A percentile compares a stretch with the other conserved stretches of the same genome.
phyloP scores from a whole-genome alignment of 352 stramenopile genomes.

The Phytophthora hybrid region DNA sequence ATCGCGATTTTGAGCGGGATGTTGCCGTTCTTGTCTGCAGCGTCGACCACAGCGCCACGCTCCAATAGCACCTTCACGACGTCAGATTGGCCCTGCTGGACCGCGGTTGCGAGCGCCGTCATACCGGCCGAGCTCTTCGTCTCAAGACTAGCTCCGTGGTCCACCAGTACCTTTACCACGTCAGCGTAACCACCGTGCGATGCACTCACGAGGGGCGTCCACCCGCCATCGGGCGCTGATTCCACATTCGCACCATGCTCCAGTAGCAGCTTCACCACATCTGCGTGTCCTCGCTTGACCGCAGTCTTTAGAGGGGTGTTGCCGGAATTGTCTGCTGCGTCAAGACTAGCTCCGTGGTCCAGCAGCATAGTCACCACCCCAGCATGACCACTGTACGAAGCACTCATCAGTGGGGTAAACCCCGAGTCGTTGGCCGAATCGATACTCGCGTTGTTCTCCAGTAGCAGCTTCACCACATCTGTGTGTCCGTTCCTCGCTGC shows the following conservation, averaged over 20 bases:
- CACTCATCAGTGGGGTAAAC: neutral
- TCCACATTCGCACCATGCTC: neutral
- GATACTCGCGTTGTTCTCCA: neutral
- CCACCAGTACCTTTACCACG: slow-evolving; percentile 6
- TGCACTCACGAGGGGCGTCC: neutral
- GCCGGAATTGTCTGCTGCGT: neutral
- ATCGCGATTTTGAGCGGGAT: slow-evolving; percentile 14
- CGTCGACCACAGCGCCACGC: neutral
- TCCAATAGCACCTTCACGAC: slow-evolving; percentile 4
- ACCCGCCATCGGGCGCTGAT: neutral
- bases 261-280: neutral
- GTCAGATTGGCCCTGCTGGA: neutral
- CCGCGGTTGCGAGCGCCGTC: slow-evolving; percentile 4
- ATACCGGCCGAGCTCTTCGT: slow-evolving; percentile 1
- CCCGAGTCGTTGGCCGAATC: neutral
- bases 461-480: slow-evolving; percentile 10
- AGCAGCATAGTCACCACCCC: neutral
- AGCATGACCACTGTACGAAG: neutral
- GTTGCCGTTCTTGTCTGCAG: neutral
- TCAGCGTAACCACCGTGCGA: slow-evolving; percentile 2
- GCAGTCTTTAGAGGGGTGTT: neutral
- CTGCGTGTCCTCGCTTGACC: neutral
- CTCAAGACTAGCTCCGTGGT: slow-evolving; percentile 7
- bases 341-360: neutral
- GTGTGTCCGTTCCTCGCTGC: neutral